Evolutionary conservation across 2,329 filamentous ascomycete species (phyloP), one percentile per base, ranked within the genome.

Genomic region (Erysiphe neolycopersici): DNA sequence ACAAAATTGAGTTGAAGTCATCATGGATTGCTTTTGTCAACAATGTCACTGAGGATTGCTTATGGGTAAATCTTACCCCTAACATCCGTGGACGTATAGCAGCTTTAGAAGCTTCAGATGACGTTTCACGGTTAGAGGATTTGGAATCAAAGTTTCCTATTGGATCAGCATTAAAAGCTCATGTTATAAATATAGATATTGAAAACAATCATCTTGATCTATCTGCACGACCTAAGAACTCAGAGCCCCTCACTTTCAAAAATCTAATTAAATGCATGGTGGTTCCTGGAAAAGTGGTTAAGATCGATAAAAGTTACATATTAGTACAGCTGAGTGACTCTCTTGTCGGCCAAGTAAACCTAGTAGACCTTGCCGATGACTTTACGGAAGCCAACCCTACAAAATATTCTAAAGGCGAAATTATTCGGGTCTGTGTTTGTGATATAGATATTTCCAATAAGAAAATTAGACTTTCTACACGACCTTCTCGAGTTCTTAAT

Each of bases 1-100:
- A 81, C 22, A 71, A 80, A 47, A 62, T 98, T 48, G 66, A 77
- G 52, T 63, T 72, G 42, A 84, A 79, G 16, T 76, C 78, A 16
- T 71, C 68, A 2, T 74, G 80, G 59, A 60, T 91, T 42, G 85
- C 79, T 1, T 95, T 87, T 55, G 73, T 98, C 56, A 98, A 95
- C 65, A 95, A 94, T 55, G 67, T 87, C 47, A 71, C 71, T 18
- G 69, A 80, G 26, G 75, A 81, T 49, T 80, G 71, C 54, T 66
- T 93, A 18, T 95, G 89, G 87, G 78, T 91, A 39, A 94, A 84
- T 54, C 62, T 98, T 18, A 83, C 85, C 1, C 84, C 89, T 6
- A 82, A 78, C 43, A 75, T 98, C 14, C 76, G 85, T 46, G 89
- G 89, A 45, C 74, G 84, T 42, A 72, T 98, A 45, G 73, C 74